Evolutionary conservation across 192 early-diverging fungal genomes (phyloP), one percentile per base, ranked within the genome.

Genomic region (Bifiguratus adelaidae): DNA sequence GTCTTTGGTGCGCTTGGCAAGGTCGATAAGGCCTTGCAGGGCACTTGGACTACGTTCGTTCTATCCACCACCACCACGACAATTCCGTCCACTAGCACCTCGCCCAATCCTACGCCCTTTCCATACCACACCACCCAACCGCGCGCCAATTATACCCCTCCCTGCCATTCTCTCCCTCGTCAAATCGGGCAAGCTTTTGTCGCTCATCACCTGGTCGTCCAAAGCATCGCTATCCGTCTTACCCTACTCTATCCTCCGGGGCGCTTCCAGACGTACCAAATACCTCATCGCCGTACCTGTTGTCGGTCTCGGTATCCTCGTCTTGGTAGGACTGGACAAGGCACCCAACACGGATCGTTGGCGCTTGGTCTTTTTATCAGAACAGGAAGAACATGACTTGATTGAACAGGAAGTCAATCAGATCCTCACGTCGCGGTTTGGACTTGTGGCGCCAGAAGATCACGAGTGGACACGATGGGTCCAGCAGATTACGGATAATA

Each of bases 291-390:
- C 55, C 15, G 33, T 65, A 3, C 62, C 62, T 0, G 12, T 65
- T 12, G 3, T 58, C 11, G 62, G 62, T 25, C 24, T 65, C 11
- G 13, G 28, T 12, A 13, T 65, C 2, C 36, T 65, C 26, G 23
- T 65, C 2, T 32, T 37, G 7, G 52, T 65, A 0, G 62, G 62
- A 6, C 32, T 65, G 24, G 62, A 65, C 53, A 33, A 55, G 42
- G 75, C 75, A 22, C 75, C 75, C 36, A 71, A 77, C 38, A 77
- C 75, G 1, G 61, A 61, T 11, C 48, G 75, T 47, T 59, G 67
- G 50, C 56, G 75, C 38, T 56, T 77, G 29, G 32, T 65, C 13
- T 71, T 67, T 40, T 50, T 67, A 7, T 63, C 30, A 16, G 68
- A 73, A 52, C 60, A 71, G 48, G 71, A 77, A 48, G 71, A 77